Percentiles rank a stretch among this genome's conserved stretches.
Conservation (phyloP, 1,284 basidiomycete species). For the Fomes fomentarius region DNA sequence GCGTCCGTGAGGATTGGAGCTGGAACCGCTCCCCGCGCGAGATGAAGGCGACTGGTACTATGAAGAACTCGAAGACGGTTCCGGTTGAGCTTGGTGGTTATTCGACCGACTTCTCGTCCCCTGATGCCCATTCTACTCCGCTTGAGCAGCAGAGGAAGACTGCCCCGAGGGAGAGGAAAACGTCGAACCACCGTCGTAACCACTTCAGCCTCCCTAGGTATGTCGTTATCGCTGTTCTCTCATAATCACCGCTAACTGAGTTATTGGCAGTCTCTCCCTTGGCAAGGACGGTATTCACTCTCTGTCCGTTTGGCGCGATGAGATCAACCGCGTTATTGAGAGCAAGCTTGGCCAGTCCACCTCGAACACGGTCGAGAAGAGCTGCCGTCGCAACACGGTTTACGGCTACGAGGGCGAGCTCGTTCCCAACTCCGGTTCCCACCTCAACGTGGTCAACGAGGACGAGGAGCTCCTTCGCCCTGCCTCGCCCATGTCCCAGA, state of each 20-base stretch:
- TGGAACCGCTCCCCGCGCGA: slow-evolving; percentile 44
- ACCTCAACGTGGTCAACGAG: slow-evolving; percentile 43
- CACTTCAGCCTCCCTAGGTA: slow-evolving; percentile 69
- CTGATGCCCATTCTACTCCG: slow-evolving; percentile 63
- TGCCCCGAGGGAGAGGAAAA: slow-evolving; percentile 43
- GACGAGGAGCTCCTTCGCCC: slow-evolving; percentile 38
- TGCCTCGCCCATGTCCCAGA: slow-evolving; percentile 14
- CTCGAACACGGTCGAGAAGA: slow-evolving; percentile 40
- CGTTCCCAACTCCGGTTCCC: slow-evolving; percentile 25
- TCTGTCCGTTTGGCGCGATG: slow-evolving; percentile 51
- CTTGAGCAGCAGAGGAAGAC: slow-evolving; percentile 25
- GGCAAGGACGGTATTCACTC: slow-evolving; percentile 60
- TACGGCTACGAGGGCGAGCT: slow-evolving; percentile 41
- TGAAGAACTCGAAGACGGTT: slow-evolving; percentile 26
- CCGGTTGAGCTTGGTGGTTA: slow-evolving; percentile 34
- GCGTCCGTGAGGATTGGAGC: slow-evolving; percentile 47
- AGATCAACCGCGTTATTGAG: slow-evolving; percentile 52
- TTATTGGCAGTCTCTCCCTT: slow-evolving; percentile 56
- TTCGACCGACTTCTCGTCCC: slow-evolving; percentile 53
- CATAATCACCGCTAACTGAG: slow-evolving; percentile 2
- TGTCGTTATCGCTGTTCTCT: slow-evolving; percentile 18
- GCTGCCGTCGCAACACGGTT: slow-evolving; percentile 51
- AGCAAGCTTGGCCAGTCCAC: slow-evolving; percentile 41
- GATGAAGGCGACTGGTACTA: slow-evolving; percentile 36
- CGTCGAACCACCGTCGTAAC: slow-evolving; percentile 55